Evolutionary conservation across 441 rosid species (phyloP), one percentile per base, ranked within the genome.

Genomic region (Macaranga tanarius): DNA sequence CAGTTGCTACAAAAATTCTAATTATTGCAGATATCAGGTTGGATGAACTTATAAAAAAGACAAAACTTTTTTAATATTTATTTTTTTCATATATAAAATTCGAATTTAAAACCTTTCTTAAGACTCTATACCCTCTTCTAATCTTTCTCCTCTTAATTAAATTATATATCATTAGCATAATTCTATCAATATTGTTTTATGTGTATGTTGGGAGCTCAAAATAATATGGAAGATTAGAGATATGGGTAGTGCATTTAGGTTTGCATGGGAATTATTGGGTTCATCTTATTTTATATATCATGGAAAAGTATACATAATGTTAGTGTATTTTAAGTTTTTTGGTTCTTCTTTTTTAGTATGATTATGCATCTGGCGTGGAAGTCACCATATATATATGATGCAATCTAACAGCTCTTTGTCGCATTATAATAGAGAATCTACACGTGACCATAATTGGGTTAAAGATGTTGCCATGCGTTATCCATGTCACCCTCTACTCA

Each of bases 311-410:
- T n/a, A n/a, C n/a, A n/a, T n/a, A n/a, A n/a, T n/a, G n/a, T n/a
- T n/a, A n/a, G n/a, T n/a, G n/a, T n/a, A n/a, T n/a, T n/a, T n/a
- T n/a, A n/a, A 16, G 12, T 52, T 2, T 9, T 17, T n/a, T 16
- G 8, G 2, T 20, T 22, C 10, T 22, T 55, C 0, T 55, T 0
- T 19, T 52, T 17, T 9, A n/a, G 6, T 63, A 38, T 15, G 28
- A 67, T 20, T 28, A 65, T 72, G 79, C 31, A 70, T 65, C 63
- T 73, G 77, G 78, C 80, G 80, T 82, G 79, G 73, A 74, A 71
- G 28, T 71, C 80, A 79, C 77, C 75, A 23, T n/a, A 20, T 6
- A 9, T 2, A 17, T 4, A 80, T 64, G 64, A 73, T 76, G 56
- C 38, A 62, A 55, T 67, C 51, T 51, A 73, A 71, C 74, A 48